Conservation (phyloP, 805 yeast species). For the Saccharomycopsis sp. region DNA sequence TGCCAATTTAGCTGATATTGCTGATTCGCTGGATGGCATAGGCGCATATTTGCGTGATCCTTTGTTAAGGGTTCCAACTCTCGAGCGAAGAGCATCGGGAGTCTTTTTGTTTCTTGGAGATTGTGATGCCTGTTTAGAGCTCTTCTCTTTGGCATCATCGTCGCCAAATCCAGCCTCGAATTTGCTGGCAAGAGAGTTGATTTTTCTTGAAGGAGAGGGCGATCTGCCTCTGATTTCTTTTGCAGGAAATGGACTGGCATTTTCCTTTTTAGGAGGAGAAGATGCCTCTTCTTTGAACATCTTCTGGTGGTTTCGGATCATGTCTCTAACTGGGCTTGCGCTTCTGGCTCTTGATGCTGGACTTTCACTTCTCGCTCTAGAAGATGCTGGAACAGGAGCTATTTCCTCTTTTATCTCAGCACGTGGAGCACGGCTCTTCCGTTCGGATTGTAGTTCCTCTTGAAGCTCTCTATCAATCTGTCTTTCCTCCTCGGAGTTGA, state of each 20-base stretch:
- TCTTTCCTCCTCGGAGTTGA: neutral
- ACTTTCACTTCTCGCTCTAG: constrained; percentile 8
- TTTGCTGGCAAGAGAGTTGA: neutral
- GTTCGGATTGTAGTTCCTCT: neutral
- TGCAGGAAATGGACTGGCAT: neutral
- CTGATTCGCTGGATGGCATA: constrained; percentile 10
- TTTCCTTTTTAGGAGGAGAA: neutral
- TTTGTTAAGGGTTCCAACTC: constrained; percentile 4
- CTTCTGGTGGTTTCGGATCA: constrained; percentile 11
- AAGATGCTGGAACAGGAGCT: neutral
- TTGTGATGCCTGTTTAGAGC: neutral
- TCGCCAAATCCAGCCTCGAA: constrained; percentile 2
- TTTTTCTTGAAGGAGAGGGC: neutral
- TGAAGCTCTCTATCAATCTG: neutral
- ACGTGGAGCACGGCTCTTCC: too few species aligned
- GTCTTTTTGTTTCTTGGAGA: neutral
- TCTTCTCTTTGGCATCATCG: neutral
- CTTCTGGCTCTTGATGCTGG: constrained; percentile 5
- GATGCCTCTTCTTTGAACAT: neutral
- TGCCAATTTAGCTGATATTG: constrained; percentile 14
- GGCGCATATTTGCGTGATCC: constrained; percentile 9
- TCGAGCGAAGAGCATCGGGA: neutral
- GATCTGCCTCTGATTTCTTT: neutral
- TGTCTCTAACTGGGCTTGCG: constrained; percentile 15
- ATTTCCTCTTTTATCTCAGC: neutral